Base-by-base conservation (phyloP, 2,329 filamentous ascomycete genomes). In the Penicillium sumatraense region DNA sequence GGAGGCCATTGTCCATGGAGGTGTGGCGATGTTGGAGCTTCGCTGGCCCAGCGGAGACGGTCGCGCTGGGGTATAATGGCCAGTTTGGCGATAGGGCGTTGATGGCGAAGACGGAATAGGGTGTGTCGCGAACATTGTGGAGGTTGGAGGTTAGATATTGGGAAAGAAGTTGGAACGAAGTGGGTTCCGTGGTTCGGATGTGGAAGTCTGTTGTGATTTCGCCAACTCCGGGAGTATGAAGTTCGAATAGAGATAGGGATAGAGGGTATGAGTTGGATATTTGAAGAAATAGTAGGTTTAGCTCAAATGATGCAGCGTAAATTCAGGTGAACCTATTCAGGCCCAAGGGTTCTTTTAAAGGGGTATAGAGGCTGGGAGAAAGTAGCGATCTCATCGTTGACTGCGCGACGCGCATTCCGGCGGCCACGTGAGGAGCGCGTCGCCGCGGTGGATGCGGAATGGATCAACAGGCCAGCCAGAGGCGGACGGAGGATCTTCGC, bases 61-160 rank as follows among this genome's bases (percentile, higher is more conserved):
- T 10, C 54, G 62, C 8, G 36, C 31, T 10, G 70, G 67, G 3
- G 59, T 53, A 56, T 63, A 68, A 35, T 63, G 62, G 53, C 50
- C 46, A 27, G 60, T 59, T 58, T 65, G 57, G 53, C 62, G 59
- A 49, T 60, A 64, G 29, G 61, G 60, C 13, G 60, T 64, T 26
- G 62, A 59, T 27, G 59, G 49, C 27, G 62, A 57, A 23, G 56
- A 53, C 16, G 62, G 33, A 27, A 11, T 26, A 29, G 55, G 55
- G 26, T 67, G 63, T 58, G 68, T 54, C 38, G 68, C 67, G 59
- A 72, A 72, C 70, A 73, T 72, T 45, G 47, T 64, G 51, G 55
- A 42, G 35, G 49, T 31, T 45, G 49, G 49, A 33, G 27, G 36
- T 59, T 31, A 44, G 36, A 18, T n/a, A n/a, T n/a, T n/a, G n/a